phyloP scores from a whole-genome alignment of 2,329 filamentous ascomycete genomes.

The Scytalidium lignicola region DNA sequence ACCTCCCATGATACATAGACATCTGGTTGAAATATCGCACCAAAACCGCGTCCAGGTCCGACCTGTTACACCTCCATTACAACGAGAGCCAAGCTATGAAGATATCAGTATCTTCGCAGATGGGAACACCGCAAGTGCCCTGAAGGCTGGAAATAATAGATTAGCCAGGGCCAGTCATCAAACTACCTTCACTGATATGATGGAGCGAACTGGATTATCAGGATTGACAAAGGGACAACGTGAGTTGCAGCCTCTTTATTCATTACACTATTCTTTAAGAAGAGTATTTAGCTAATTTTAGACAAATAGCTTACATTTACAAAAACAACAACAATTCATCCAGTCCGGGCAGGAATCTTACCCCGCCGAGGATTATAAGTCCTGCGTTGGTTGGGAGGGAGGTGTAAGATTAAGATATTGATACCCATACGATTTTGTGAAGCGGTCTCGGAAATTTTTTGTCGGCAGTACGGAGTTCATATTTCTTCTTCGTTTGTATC shows the following conservation, averaged over 20 bases:
- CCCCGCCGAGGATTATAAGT: neutral
- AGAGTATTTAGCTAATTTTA: neutral
- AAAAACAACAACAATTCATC: neutral
- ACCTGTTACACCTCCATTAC: constrained; percentile 30
- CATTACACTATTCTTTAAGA: neutral
- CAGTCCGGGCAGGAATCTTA: neutral
- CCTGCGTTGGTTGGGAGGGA: neutral
- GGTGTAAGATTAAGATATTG: neutral
- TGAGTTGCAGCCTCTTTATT: constrained; percentile 12
- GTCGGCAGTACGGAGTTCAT: neutral
- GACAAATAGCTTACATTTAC: neutral
- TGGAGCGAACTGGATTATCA: constrained; percentile 40
- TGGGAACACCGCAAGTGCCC: constrained; percentile 34
- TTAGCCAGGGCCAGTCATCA: constrained; percentile 14
- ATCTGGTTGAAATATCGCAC: neutral
- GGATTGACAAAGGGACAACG: constrained; percentile 28
- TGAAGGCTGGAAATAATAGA: constrained; percentile 8
- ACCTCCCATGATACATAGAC: constrained; percentile 15
- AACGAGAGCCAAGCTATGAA: constrained; percentile 40
- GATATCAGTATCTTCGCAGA: constrained; percentile 51
- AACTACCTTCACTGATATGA: constrained; percentile 49
- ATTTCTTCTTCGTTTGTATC: neutral
- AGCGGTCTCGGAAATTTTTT: neutral
- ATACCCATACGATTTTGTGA: neutral
- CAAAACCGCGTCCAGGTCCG: neutral